A percentile compares a stretch with the other conserved stretches of the same genome.
Conservation (phyloP, 148 eudicot species). For the Rhododendron griersonianum region DNA sequence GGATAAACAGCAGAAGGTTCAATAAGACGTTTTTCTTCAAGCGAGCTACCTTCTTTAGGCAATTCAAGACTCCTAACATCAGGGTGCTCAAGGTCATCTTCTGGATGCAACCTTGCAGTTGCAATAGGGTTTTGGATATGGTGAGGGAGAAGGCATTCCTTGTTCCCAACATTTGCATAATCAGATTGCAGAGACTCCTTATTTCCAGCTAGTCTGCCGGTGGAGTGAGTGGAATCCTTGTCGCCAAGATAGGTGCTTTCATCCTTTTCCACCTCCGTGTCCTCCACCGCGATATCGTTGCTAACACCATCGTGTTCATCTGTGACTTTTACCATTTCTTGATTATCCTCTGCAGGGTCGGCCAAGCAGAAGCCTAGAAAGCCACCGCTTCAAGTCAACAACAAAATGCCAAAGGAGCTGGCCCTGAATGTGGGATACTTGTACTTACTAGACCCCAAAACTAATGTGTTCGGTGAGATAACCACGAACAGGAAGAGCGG, state of each 20-base stretch:
- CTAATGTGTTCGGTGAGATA: neutral
- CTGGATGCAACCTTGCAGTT: neutral
- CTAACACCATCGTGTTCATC: constrained; percentile 6
- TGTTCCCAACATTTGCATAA: neutral
- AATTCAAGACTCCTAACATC: neutral
- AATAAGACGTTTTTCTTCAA: neutral
- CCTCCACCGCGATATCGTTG: neutral
- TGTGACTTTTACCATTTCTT: neutral
- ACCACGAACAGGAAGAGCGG: neutral
- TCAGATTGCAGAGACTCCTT: neutral
- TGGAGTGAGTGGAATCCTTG: constrained; percentile 3
- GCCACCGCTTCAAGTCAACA: neutral
- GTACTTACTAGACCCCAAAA: neutral
- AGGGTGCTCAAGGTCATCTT: neutral
- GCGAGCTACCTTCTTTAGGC: neutral
- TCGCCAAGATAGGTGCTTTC: neutral
- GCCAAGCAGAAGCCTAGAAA: neutral
- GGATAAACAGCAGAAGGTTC: constrained; percentile 4
- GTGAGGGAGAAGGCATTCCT: constrained; percentile 2
- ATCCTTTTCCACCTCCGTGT: constrained; percentile 4
- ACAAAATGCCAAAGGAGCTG: neutral
- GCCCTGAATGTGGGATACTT: neutral
- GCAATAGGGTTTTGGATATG: constrained; percentile 8
- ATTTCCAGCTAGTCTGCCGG: neutral
- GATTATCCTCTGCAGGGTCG: neutral